phyloP scores from a whole-genome alignment of 257 asterid species.

The Fraxinus excelsior region DNA sequence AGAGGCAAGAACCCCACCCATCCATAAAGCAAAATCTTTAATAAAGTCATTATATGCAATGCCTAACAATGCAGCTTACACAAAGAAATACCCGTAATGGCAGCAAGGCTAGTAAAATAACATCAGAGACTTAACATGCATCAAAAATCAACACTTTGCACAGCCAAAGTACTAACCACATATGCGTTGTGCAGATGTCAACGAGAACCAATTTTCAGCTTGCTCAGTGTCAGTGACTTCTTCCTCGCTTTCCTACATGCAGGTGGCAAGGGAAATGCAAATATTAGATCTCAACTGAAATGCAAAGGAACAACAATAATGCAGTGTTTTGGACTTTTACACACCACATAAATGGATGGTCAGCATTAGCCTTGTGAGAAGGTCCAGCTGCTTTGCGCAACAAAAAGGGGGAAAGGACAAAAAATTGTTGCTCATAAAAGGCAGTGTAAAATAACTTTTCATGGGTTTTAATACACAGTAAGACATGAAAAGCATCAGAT shows the following conservation, averaged over 20 bases:
- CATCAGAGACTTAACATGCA: neutral
- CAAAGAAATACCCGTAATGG: neutral
- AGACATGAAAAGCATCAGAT: neutral
- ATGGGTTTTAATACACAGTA: neutral
- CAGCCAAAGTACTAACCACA: constrained; percentile 66
- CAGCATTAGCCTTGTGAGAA: neutral
- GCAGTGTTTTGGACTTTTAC: neutral
- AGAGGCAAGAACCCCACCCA: neutral
- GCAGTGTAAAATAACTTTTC: neutral
- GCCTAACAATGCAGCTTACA: neutral
- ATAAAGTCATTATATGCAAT: neutral
- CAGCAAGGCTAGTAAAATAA: neutral
- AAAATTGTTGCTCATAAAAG: neutral
- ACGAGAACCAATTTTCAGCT: constrained; percentile 98
- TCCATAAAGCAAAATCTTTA: neutral
- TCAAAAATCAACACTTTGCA: neutral
- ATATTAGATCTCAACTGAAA: constrained; percentile 25
- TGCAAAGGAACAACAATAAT: constrained; percentile 12
- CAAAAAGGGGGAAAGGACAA: neutral
- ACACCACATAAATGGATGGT: neutral
- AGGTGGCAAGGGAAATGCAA: constrained; percentile 24
- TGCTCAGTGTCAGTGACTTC: constrained; percentile 98
- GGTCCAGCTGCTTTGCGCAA: constrained; percentile 15
- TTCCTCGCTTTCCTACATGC: constrained; percentile 93
- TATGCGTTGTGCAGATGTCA: constrained; percentile 97